These are phyloP conservation scores for Thraustochytrium sp. DNA, from an alignment of 352 stramenopile species.

Conservation along the genomic window DNA sequence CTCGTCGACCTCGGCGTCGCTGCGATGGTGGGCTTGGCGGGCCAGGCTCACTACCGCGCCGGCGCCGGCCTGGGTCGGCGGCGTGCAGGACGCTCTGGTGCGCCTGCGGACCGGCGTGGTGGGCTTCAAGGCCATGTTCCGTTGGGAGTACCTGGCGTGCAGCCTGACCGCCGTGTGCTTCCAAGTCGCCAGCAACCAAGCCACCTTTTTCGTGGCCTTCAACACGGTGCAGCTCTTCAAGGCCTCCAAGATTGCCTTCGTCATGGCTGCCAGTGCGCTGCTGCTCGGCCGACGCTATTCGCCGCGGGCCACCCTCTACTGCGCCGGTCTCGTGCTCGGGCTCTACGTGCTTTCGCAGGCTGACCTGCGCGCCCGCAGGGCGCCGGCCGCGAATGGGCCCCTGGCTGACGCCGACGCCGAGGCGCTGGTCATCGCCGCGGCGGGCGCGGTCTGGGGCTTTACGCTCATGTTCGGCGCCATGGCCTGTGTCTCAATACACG, in stretches of 20 bases:
- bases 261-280: not conserved
- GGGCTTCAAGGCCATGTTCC: too few species aligned
- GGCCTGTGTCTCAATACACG: not conserved
- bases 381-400: not conserved
- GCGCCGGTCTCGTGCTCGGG: not conserved
- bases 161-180: not conserved
- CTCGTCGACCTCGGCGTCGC: too few species aligned
- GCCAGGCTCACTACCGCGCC: too few species aligned
- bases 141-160: conserved; percentile 19
- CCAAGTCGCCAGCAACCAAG: not conserved
- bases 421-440: not conserved
- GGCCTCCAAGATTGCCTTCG: conserved; percentile 7
- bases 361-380: not conserved
- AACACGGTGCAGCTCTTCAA: conserved; percentile 42
- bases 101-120: too few species aligned
- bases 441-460: not conserved
- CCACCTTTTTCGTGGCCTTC: conserved; percentile 6
- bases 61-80: not conserved
- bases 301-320: not conserved
- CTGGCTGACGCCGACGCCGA: not conserved
- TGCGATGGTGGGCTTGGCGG: too few species aligned
- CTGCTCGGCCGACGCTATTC: not conserved
- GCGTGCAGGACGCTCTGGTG: not conserved
- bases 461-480: conserved; percentile 2
- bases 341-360: conserved; percentile 23